These are phyloP conservation scores for Strobilomyces dryophilus DNA, from an alignment of 768 basidiomycete genomes.

Conservation along the genomic window DNA sequence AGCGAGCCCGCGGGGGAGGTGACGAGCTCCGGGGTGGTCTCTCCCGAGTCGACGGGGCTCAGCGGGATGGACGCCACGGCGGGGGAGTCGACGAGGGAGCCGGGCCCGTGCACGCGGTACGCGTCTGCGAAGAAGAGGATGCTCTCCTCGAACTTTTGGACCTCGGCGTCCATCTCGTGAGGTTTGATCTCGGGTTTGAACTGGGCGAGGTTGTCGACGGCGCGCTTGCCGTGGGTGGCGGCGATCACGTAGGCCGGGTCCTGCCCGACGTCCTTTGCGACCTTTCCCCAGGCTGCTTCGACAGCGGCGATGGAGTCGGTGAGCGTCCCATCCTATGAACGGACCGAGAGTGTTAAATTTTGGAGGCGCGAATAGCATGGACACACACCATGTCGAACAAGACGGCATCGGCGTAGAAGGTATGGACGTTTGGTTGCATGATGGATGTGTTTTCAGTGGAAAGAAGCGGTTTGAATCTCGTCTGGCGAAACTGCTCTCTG, in stretches of 20 bases:
- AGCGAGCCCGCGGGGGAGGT: conserved; percentile 36
- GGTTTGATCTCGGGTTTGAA: conserved; percentile 54
- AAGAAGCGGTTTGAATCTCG: conserved; percentile 8
- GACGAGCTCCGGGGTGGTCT: conserved; percentile 39
- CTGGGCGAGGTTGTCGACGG: conserved; percentile 64
- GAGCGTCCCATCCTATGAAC: conserved; percentile 58
- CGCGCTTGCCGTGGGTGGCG: conserved; percentile 76
- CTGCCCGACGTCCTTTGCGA: conserved; percentile 64
- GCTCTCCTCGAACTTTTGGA: conserved; percentile 57
- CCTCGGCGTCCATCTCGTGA: conserved; percentile 56
- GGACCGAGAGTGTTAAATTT: conserved; percentile 25
- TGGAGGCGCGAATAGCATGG: not conserved
- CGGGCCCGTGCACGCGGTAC: conserved; percentile 41
- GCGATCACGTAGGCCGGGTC: conserved; percentile 66
- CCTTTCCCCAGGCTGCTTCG: conserved; percentile 72
- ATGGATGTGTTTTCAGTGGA: not conserved
- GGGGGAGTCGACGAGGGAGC: conserved; percentile 28
- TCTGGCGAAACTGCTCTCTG: conserved; percentile 2
- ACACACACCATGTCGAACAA: conserved; percentile 63
- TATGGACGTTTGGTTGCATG: conserved; percentile 27
- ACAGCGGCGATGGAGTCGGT: conserved; percentile 73
- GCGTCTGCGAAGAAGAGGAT: conserved; percentile 68
- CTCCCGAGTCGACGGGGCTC: conserved; percentile 29
- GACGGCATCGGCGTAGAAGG: conserved; percentile 53
- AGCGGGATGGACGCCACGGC: conserved; percentile 3